These are phyloP conservation scores for Zoysia pacifica DNA, from an alignment of 176 grass and related monocot genomes.

Conservation along the genomic window DNA sequence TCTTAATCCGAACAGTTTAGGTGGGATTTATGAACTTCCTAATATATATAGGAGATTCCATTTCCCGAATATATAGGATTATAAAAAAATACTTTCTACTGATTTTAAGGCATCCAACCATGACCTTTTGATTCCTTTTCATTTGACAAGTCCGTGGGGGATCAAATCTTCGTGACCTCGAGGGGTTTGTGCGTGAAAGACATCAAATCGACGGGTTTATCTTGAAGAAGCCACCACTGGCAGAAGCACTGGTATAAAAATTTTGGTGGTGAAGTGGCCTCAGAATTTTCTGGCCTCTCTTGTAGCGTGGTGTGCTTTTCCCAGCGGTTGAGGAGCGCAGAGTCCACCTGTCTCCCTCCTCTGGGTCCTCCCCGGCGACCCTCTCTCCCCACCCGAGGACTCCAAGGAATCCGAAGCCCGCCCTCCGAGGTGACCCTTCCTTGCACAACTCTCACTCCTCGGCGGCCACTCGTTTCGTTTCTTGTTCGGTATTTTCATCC, in stretches of 20 bases:
- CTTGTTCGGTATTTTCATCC: neutral
- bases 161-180: neutral
- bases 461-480: conserved; percentile 19
- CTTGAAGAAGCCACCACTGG: neutral
- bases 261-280: neutral
- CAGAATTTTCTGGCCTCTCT: neutral
- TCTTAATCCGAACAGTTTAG: too few species aligned
- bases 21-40: too few species aligned
- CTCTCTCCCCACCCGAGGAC: neutral
- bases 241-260: neutral
- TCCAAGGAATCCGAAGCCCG: conserved; percentile 26
- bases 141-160: too few species aligned
- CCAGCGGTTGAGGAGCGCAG: conserved; percentile 2
- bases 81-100: too few species aligned
- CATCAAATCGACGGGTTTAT: neutral
- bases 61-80: too few species aligned
- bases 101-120: too few species aligned
- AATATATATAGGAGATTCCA: too few species aligned
- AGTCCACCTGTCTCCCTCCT: conserved; percentile 2
- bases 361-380: neutral
- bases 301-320: conserved; percentile 1
- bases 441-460: conserved; percentile 32
- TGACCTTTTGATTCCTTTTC: too few species aligned
- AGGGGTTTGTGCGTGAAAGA: neutral
- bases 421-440: conserved; percentile 33